Percentiles rank a stretch among this genome's conserved stretches.
Evolutionary conservation across 306 rosid genomes (phyloP).

Genomic region (Gynostemma pentaphyllum): DNA sequence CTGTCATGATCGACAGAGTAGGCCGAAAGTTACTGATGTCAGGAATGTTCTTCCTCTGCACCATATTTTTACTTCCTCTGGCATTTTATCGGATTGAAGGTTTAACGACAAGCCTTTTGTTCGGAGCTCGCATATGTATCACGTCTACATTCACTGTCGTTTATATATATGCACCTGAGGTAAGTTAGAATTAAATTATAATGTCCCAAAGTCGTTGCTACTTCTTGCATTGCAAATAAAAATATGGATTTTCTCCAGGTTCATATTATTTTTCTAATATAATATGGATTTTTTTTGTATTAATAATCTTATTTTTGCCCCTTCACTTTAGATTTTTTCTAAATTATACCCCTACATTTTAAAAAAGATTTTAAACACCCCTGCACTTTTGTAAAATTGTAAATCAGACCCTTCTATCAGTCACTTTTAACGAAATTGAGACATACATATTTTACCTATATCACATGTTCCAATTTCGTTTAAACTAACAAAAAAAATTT

Average conservation of each 20-base stretch:
- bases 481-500: too few species aligned
- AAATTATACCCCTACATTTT: too few species aligned
- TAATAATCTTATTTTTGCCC: too few species aligned
- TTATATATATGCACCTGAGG: constrained; percentile 98
- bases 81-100: constrained; percentile 44
- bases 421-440: too few species aligned
- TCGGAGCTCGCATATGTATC: constrained; percentile 96
- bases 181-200: neutral
- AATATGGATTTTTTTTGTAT: neutral
- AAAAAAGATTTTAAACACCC: too few species aligned
- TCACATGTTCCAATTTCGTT: too few species aligned
- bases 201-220: neutral
- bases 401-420: too few species aligned
- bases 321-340: too few species aligned
- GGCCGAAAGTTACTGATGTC: constrained; percentile 93
- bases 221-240: neutral
- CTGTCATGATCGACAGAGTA: constrained; percentile 64
- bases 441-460: too few species aligned
- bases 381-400: too few species aligned
- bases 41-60: constrained; percentile 63
- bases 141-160: constrained; percentile 72
- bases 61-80: constrained; percentile 72
- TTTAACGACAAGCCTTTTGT: constrained; percentile 62
- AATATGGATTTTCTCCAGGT: neutral
- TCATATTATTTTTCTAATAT: neutral